phyloP scores from a whole-genome alignment of 2,329 filamentous ascomycete species.

The Aspergillus quadricinctus region DNA sequence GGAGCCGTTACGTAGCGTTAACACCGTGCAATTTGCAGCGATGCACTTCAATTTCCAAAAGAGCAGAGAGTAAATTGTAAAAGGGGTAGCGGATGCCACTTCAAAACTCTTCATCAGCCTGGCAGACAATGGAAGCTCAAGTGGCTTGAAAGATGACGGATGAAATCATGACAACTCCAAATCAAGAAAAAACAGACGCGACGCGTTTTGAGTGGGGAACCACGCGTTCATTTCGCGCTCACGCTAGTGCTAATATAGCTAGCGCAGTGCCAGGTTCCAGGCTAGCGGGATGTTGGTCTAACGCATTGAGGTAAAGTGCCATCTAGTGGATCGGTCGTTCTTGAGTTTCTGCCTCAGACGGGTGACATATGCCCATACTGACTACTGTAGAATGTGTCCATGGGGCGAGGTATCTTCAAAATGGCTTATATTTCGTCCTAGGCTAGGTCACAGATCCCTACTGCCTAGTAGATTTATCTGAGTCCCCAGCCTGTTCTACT shows the following conservation, averaged over 20 bases:
- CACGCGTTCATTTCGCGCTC: conserved; percentile 15
- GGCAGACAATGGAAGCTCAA: background rate
- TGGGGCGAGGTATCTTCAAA: background rate
- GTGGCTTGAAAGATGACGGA: background rate
- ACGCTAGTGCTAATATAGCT: background rate
- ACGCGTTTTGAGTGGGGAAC: conserved; percentile 7
- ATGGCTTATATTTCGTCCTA: background rate
- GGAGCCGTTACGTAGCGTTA: background rate
- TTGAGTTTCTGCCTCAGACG: background rate
- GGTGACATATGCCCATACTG: background rate
- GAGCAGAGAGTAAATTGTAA: background rate
- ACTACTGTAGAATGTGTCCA: background rate
- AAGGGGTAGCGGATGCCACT: background rate
- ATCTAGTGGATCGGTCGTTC: background rate
- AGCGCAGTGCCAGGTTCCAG: background rate
- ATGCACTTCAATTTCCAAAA: background rate
- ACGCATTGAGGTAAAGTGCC: background rate
- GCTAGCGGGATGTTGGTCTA: background rate
- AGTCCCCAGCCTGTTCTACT: conserved; percentile 4
- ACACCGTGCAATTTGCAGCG: background rate
- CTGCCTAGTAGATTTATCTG: background rate
- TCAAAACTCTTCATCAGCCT: background rate
- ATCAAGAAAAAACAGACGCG: conserved; percentile 8
- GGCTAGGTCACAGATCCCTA: background rate
- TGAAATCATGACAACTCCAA: background rate